Conservation (phyloP, 371 early-diverging fungal genomes). For the Blakeslea trispora region DNA sequence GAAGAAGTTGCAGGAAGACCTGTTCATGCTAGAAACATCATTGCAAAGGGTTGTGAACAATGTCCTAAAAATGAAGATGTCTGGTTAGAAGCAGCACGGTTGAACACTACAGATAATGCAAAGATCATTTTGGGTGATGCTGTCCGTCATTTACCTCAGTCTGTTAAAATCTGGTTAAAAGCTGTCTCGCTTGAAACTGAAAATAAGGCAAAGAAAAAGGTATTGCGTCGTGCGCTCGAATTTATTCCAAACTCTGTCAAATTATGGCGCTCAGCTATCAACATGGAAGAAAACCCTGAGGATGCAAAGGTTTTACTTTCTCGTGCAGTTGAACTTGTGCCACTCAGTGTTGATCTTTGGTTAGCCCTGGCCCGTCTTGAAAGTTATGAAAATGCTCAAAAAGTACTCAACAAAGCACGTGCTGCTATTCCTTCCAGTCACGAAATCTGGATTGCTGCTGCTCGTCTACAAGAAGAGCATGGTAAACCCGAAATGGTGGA, state of each 20-base stretch:
- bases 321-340: slow-evolving; percentile 92
- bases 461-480: slow-evolving; percentile 88
- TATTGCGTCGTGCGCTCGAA: slow-evolving; percentile 94
- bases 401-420: slow-evolving; percentile 91
- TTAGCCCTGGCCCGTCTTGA: slow-evolving; percentile 92
- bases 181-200: slow-evolving; percentile 90
- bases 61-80: slow-evolving; percentile 94
- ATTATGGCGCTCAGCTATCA: slow-evolving; percentile 92
- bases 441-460: slow-evolving; percentile 95
- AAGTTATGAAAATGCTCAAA: slow-evolving; percentile 86
- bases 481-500: slow-evolving; percentile 70
- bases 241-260: slow-evolving; percentile 90
- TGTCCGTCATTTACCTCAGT: slow-evolving; percentile 85
- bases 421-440: slow-evolving; percentile 83
- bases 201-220: slow-evolving; percentile 71
- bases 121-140: slow-evolving; percentile 91
- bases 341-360: slow-evolving; percentile 92
- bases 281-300: slow-evolving; percentile 89
- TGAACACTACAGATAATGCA: slow-evolving; percentile 83
- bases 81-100: slow-evolving; percentile 94
- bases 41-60: slow-evolving; percentile 91
- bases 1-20: slow-evolving; percentile 92
- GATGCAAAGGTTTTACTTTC: slow-evolving; percentile 90
- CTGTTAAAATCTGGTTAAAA: slow-evolving; percentile 91
- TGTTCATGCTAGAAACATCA: slow-evolving; percentile 80